Evolutionary conservation across 225 moss, liverwort and hornwort genomes (phyloP).

Genomic region (Physcomitrellopsis africana): DNA sequence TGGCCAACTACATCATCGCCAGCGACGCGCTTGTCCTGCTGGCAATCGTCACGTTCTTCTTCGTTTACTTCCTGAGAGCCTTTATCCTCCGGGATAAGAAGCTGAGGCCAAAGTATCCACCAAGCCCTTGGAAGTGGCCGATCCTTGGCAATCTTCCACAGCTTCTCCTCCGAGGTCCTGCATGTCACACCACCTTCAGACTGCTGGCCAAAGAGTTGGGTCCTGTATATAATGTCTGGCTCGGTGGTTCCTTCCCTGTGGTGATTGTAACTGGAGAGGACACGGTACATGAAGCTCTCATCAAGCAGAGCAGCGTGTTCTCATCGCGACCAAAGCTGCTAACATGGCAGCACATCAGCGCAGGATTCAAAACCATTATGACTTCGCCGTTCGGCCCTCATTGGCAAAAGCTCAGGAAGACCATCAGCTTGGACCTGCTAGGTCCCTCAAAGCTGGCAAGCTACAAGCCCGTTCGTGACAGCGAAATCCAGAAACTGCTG

Average conservation of each 20-base stretch:
- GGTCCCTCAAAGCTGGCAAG: slow-evolving; percentile 39
- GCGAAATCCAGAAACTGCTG: slow-evolving; percentile 38
- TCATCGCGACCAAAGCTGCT: slow-evolving; percentile 44
- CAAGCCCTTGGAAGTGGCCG: slow-evolving; percentile 59
- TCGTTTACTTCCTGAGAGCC: slow-evolving; percentile 25
- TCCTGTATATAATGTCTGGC: slow-evolving; percentile 59
- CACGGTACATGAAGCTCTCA: slow-evolving; percentile 50
- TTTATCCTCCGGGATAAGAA: neutral
- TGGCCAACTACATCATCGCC: too few relatives aligned
- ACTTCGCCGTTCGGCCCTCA: slow-evolving; percentile 44
- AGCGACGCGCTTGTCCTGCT: slow-evolving; percentile 1
- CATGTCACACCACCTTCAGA: slow-evolving; percentile 38
- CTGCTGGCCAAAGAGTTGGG: slow-evolving; percentile 48
- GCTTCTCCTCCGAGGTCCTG: slow-evolving; percentile 20
- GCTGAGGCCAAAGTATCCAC: slow-evolving; percentile 44
- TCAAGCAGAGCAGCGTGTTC: slow-evolving; percentile 47
- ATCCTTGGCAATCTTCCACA: slow-evolving; percentile 50
- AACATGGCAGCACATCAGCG: slow-evolving; percentile 56
- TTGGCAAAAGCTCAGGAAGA: slow-evolving; percentile 55
- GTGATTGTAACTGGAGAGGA: slow-evolving; percentile 55
- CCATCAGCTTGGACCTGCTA: slow-evolving; percentile 52
- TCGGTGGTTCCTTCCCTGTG: slow-evolving; percentile 46
- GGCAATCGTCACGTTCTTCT: slow-evolving; percentile 15
- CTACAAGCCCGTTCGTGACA: slow-evolving; percentile 47
- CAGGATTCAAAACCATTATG: slow-evolving; percentile 49